phyloP scores from a whole-genome alignment of 768 basidiomycete genomes.

The Rhizopogon vulgaris region DNA sequence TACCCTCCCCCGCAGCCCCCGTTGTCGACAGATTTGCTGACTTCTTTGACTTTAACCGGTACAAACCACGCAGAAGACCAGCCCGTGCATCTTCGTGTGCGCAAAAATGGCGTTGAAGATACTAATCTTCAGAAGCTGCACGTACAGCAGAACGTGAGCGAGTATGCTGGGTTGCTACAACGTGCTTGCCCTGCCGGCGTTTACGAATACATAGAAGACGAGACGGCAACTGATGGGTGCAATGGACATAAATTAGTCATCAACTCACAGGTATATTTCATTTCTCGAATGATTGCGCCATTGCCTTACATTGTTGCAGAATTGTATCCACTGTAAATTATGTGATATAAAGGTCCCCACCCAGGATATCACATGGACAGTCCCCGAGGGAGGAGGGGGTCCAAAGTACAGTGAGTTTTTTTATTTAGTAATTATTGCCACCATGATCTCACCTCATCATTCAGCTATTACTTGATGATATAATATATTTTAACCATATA shows the following conservation, averaged over 20 bases:
- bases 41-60: slow-evolving; percentile 81
- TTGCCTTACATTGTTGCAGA: slow-evolving; percentile 37
- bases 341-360: slow-evolving; percentile 96
- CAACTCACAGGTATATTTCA: slow-evolving; percentile 77
- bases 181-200: slow-evolving; percentile 92
- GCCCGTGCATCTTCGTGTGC: slow-evolving; percentile 80
- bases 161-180: slow-evolving; percentile 85
- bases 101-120: slow-evolving; percentile 32
- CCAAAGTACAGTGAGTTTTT: slow-evolving; percentile 80
- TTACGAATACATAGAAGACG: slow-evolving; percentile 89
- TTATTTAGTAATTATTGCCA: neutral
- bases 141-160: slow-evolving; percentile 64
- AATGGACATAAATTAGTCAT: slow-evolving; percentile 88
- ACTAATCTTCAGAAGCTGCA: slow-evolving; percentile 49
- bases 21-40: slow-evolving; percentile 89
- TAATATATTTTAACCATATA: neutral
- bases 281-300: neutral
- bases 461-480: neutral
- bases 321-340: slow-evolving; percentile 90
- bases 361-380: slow-evolving; percentile 95
- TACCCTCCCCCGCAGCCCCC: slow-evolving; percentile 88
- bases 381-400: slow-evolving; percentile 94
- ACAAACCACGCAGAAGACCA: slow-evolving; percentile 99
- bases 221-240: slow-evolving; percentile 55
- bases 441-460: neutral